phyloP scores from a whole-genome alignment of 2,329 filamentous ascomycete genomes.

The Neodidymelliopsis sp. region DNA sequence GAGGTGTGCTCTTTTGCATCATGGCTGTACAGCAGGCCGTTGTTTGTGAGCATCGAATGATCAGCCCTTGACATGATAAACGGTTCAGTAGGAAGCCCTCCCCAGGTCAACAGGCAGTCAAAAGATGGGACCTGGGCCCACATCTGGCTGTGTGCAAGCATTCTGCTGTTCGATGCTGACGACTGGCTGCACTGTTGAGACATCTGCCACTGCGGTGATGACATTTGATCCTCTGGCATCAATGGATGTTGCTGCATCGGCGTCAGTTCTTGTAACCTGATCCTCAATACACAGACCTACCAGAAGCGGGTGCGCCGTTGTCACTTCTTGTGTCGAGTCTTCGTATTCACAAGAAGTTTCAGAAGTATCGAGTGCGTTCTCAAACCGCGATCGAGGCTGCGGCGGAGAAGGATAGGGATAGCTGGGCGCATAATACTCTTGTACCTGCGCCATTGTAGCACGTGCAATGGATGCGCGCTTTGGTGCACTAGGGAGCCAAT shows the following conservation, averaged over 20 bases:
- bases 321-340: background rate
- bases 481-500: conserved; percentile 4
- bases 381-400: conserved; percentile 7
- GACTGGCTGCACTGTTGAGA: conserved; percentile 3
- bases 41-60: conserved; percentile 6
- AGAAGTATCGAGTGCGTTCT: conserved; percentile 7
- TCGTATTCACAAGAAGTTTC: background rate
- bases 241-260: conserved; percentile 18
- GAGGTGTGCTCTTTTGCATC: conserved; percentile 4
- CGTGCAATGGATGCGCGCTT: conserved; percentile 6
- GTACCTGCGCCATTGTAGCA: conserved; percentile 26
- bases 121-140: background rate
- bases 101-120: background rate
- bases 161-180: background rate
- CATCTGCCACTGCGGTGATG: conserved; percentile 15
- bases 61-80: conserved; percentile 15
- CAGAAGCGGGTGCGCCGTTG: conserved; percentile 27
- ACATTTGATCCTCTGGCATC: conserved; percentile 8
- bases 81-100: conserved; percentile 8
- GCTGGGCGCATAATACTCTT: conserved; percentile 8
- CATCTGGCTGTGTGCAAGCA: background rate
- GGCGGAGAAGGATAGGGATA: conserved; percentile 12
- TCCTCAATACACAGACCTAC: conserved; percentile 16
- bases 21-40: conserved; percentile 18
- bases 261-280: conserved; percentile 2